Percentiles rank a stretch among this genome's conserved stretches.
Evolutionary conservation across 2,329 filamentous ascomycete genomes (phyloP).

Genomic region (Lasiodiplodia sp.): DNA sequence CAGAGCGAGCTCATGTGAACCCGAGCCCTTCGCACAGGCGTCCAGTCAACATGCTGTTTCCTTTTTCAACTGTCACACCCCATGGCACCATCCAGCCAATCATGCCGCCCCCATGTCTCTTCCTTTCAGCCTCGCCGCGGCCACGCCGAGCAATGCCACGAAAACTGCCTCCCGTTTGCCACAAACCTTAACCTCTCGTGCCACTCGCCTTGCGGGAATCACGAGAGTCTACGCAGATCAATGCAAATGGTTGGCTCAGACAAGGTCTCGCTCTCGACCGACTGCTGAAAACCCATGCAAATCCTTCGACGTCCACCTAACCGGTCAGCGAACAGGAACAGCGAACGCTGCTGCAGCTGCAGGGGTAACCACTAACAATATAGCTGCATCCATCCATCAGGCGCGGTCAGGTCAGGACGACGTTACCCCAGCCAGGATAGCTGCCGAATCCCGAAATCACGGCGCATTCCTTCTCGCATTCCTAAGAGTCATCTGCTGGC

Average conservation of each 20-base stretch:
- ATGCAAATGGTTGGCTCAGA: not conserved
- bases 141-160: conserved; percentile 5
- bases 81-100: not conserved
- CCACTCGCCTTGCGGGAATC: not conserved
- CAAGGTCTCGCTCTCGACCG: not conserved
- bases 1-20: conserved; percentile 3
- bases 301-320: not conserved
- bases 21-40: not conserved
- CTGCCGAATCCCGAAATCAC: not conserved
- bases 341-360: not conserved
- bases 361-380: not conserved
- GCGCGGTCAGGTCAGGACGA: not conserved
- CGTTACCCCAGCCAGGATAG: not conserved
- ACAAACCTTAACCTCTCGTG: conserved; percentile 7
- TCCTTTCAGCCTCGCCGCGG: not conserved
- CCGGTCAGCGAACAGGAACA: conserved; percentile 1
- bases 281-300: not conserved
- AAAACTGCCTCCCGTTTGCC: conserved; percentile 10
- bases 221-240: conserved; percentile 4
- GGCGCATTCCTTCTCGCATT: not conserved
- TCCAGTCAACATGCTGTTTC: not conserved
- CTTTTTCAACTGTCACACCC: not conserved
- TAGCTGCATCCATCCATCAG: not conserved
- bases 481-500: not conserved
- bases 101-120: not conserved